phyloP scores from a whole-genome alignment of 306 rosid species.

The Quercus engelmannii region DNA sequence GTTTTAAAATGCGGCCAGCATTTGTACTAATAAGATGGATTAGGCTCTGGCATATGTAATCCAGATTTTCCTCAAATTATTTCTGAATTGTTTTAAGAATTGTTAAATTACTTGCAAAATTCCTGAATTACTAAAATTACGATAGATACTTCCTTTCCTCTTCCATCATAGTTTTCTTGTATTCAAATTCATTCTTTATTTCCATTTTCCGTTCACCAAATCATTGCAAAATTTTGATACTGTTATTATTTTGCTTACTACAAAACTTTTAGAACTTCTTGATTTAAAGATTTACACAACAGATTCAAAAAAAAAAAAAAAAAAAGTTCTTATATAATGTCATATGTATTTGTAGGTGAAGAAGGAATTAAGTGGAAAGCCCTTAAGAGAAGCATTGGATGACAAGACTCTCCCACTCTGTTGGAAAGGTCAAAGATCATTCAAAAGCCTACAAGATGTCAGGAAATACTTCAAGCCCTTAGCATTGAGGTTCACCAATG shows the following conservation, averaged over 20 bases:
- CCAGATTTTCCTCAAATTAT: no score
- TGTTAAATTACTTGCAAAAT: no score
- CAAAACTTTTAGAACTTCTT: background rate
- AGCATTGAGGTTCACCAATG: constrained; percentile 42
- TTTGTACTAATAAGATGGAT: no score
- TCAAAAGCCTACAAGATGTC: constrained; percentile 62
- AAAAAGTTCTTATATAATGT: background rate
- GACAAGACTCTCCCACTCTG: constrained; percentile 69
- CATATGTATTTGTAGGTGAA: constrained; percentile 40
- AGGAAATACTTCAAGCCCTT: constrained; percentile 86
- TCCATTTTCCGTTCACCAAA: background rate
- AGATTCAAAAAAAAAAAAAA: background rate
- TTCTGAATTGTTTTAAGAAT: no score
- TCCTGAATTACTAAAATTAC: no score
- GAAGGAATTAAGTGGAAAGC: constrained; percentile 50
- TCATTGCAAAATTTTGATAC: background rate
- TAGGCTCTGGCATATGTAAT: no score
- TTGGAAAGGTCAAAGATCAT: constrained; percentile 75
- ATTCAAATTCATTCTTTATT: background rate
- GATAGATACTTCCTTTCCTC: no score
- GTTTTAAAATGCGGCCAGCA: no score
- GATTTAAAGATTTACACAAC: background rate
- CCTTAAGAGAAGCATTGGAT: constrained; percentile 51
- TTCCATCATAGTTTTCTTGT: no score
- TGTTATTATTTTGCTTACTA: background rate